Base-by-base conservation (phyloP, 2,329 filamentous ascomycete species). In the Pseudogymnoascus destructans region DNA sequence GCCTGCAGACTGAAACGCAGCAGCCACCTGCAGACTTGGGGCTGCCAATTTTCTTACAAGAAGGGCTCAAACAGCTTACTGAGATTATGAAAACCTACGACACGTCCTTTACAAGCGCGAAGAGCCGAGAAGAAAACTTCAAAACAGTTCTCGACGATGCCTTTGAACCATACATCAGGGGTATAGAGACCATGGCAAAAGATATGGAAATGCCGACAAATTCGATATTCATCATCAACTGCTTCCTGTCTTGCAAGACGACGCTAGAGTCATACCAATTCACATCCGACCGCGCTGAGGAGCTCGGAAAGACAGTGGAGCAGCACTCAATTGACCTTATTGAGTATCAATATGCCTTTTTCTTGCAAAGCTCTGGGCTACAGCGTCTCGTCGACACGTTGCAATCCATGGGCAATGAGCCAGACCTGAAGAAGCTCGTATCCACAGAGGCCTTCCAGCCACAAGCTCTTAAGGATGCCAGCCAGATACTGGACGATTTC, bases 31-130 rank as follows among this genome's bases (percentile, higher is more conserved):
- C 79, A n/a, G 84, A 95, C 66, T 76, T 95, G 2, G 82, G 81
- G 0, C 82, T 87, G 0, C 92, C 92, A 0, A 79, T 85, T 13
- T 96, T 96, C 71, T 73, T 97, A 0, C 75, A 83, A 35, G 87
- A 95, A 59, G 85, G 89, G 5, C 75, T 98, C 1, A 84, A 89
- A 63, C 86, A 87, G 64, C 75, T 98, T 7, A 80, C 78, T 33
- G 78, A 82, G 5, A 84, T 97, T 56, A 87, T 95, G 77, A 87
- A 86, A 68, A 93, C 87, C 17, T 92, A 91, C 67, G 89, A 95
- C 64, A 86, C 87, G 1, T 95, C 91, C 0, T 75, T 93, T 21
- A 80, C 84, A 1, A 73, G 79, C 2, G 72, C 75, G 1, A 72
- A 77, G 7, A 77, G 81, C 60, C 76, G 79, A 56, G 84, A 85